Evolutionary conservation across 169 alveolate genomes (phyloP), one percentile per base, ranked within the genome.

Genomic region (Plasmodium relictum): DNA sequence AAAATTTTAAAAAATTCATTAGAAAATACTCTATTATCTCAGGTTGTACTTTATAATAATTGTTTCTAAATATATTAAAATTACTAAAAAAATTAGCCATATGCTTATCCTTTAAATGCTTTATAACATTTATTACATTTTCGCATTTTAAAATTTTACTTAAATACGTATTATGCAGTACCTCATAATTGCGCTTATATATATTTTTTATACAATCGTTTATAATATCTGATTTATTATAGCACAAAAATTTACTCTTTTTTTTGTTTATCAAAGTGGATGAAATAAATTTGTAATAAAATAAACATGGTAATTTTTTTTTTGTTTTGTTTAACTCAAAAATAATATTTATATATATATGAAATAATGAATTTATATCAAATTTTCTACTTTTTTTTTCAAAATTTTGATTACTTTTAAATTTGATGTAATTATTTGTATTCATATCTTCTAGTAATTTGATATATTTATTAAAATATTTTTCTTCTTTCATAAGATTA

Each of bases 61-160:
- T 10, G 26, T 31, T 42, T 16, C 16, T 50, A 16, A 44, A 44
- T 18, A 69, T 6, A 52, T n/a, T 24, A 20, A 31, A 20, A 26
- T 14, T 58, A 69, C 44, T 52, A 12, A 18, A 20, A n/a, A 10
- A 39, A 0, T 52, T 69, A 41, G 41, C 12, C 24, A 5, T 2
- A 10, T 18, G 6, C 44, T 20, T 52, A 7, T 61, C 24, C 18
- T 12, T 73, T 37, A 2, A 16, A 12, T 54, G 16, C 3, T 48
- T 58, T 6, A 39, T 41, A 26, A 59, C 37, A 39, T 68, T 42
- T 68, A 39, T 3, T 63, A 3, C 3, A 63, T 10, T 9, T 26
- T 63, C 73, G 24, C 69, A 71, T 37, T 50, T 50, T 45, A 71
- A 71, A 45, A 71, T 16, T 14, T 26, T 58, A 58, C 48, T 10